A percentile compares a stretch with the other conserved stretches of the same genome.
Evolutionary conservation across 139 green algal genomes (phyloP).

Genomic region (Chlorella sp.): DNA sequence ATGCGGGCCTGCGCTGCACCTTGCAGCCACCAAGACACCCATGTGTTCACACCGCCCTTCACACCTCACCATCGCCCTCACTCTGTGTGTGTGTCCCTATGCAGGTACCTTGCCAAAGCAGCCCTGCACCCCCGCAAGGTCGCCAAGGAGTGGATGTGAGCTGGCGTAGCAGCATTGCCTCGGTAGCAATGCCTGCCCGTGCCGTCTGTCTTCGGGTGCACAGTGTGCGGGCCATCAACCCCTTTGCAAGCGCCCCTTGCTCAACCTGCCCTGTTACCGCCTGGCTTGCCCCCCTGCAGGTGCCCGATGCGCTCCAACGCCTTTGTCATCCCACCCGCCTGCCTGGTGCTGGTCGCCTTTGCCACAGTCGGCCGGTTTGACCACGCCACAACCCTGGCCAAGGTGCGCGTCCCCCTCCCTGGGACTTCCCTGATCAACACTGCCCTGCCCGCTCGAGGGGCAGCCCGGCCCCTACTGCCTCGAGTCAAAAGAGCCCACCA

Average conservation of each 20-base stretch:
- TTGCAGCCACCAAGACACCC: neutral
- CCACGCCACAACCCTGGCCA: slow-evolving; percentile 18
- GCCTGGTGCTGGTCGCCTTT: slow-evolving; percentile 25
- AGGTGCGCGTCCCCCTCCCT: neutral
- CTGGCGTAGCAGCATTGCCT: too few relatives aligned
- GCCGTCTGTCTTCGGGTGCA: too few relatives aligned
- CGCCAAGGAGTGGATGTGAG: slow-evolving; percentile 16
- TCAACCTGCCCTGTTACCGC: too few relatives aligned
- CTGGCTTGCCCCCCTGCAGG: too few relatives aligned
- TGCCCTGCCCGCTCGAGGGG: neutral
- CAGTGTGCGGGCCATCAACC: too few relatives aligned
- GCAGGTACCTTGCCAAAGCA: slow-evolving; percentile 7
- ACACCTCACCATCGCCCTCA: neutral
- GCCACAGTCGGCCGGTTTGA: slow-evolving; percentile 20
- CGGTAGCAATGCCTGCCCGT: too few relatives aligned
- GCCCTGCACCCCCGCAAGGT: slow-evolving; percentile 13
- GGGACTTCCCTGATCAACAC: neutral
- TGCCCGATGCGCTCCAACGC: slow-evolving; percentile 32
- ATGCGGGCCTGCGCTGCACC: neutral
- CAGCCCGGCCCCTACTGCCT: too few relatives aligned
- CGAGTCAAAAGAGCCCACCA: too few relatives aligned
- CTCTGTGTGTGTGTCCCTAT: neutral
- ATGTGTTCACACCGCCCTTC: neutral
- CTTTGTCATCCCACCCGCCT: slow-evolving; percentile 27
- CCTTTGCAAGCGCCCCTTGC: too few relatives aligned